phyloP scores from a whole-genome alignment of 768 basidiomycete genomes.

The Calocybe indica region DNA sequence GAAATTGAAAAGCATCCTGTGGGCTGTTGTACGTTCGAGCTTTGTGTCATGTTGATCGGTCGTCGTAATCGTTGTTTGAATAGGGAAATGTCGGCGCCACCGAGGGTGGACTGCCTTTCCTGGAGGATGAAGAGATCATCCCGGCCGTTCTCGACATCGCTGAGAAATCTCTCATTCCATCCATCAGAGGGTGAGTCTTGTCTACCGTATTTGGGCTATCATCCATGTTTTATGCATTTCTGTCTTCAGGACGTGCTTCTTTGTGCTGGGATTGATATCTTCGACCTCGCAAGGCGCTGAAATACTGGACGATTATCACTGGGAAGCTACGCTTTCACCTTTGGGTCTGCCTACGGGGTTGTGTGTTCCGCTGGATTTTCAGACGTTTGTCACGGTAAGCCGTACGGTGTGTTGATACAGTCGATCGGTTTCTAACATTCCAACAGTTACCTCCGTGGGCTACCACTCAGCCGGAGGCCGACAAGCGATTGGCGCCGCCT shows the following conservation, averaged over 20 bases:
- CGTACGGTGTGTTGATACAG: not conserved
- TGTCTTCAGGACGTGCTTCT: constrained; percentile 81
- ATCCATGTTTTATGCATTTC: constrained; percentile 1
- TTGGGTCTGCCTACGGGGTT: constrained; percentile 84
- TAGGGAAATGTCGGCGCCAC: constrained; percentile 95
- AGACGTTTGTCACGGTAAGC: constrained; percentile 73
- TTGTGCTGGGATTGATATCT: constrained; percentile 88
- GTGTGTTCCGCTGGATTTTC: constrained; percentile 83
- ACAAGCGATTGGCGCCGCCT: constrained; percentile 54
- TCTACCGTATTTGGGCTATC: not conserved
- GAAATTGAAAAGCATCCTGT: constrained; percentile 91
- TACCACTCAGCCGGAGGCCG: constrained; percentile 29
- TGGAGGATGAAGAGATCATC: constrained; percentile 94
- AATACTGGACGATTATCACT: constrained; percentile 85
- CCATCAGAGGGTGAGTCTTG: constrained; percentile 77
- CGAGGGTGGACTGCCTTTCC: constrained; percentile 84
- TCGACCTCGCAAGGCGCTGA: constrained; percentile 90
- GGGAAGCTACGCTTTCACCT: constrained; percentile 88
- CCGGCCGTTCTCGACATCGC: constrained; percentile 88
- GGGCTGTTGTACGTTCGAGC: constrained; percentile 83
- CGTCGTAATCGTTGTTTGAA: not conserved
- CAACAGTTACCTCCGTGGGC: constrained; percentile 71
- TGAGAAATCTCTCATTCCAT: constrained; percentile 82
- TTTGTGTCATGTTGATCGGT: not conserved
- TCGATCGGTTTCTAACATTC: not conserved